Evolutionary conservation across 1,284 basidiomycete genomes (phyloP), one percentile per base, ranked within the genome.

Genomic region (Ganoderma multipileum): DNA sequence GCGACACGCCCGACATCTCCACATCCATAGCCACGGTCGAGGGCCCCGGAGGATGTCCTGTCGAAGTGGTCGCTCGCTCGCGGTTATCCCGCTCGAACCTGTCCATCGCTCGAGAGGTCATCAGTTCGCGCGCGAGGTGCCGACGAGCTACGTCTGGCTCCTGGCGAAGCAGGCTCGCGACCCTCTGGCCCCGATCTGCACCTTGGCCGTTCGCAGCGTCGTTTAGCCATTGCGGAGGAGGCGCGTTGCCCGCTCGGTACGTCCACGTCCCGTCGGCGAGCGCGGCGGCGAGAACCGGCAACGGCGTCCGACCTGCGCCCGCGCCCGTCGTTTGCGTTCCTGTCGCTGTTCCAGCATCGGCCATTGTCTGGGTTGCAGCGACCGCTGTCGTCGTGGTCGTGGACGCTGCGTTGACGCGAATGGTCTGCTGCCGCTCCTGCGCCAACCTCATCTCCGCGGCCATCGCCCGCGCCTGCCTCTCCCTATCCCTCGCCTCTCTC

Each of bases 401-500:
- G 7, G 41, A 20, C 28, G 28, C 47, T 4, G 42, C 33, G 16
- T 26, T 50, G 18, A 65, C 36, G 6, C 44, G 64, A 14, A 65
- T n/a, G 1, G 57, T 65, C 57, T 59, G 39, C 30, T 59, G 16
- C 23, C 55, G 41, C 61, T 70, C 68, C n/a, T 47, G 58, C 42
- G 65, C 59, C 39, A 64, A 52, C 60, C 67, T 63, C 41, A 61
- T 63, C 64, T 75, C 71, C 50, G 64, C 68, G 14, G 72, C 72
- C 18, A 67, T 44, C 60, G 70, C 73, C 38, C 73, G 65, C 44
- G 72, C 72, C 50, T 68, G 66, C 50, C 76, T 61, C 33, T 75
- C 75, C 42, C 75, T 73, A 57, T 78, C 77, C 9, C 77, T 74
- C 20, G 73, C 73, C 39, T 76, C 76, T 18, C 77, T 64, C 28